Percentiles rank a stretch among this genome's conserved stretches.
Evolutionary conservation across 441 rosid species (phyloP).

Genomic region (Croton laevigatus): DNA sequence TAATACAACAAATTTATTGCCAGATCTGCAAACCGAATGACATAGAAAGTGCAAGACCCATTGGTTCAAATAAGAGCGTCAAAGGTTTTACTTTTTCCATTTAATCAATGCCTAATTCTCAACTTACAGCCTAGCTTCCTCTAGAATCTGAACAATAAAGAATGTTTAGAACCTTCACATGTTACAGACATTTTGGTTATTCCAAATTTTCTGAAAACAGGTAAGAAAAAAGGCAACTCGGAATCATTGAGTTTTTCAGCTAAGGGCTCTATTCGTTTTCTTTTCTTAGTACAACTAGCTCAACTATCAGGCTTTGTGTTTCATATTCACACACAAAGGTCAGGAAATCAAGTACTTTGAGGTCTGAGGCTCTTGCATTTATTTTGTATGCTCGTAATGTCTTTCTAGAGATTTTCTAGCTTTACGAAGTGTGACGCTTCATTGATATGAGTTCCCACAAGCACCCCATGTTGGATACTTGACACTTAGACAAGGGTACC

Average conservation of each 20-base stretch:
- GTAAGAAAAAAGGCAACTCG: neutral
- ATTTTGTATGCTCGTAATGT: neutral
- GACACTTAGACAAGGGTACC: too few species aligned
- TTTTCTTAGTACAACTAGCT: neutral
- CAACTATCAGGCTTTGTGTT: neutral
- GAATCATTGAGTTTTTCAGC: too few species aligned
- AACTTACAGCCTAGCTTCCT: neutral
- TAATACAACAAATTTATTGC: too few species aligned
- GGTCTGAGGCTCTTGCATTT: neutral
- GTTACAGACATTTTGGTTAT: neutral
- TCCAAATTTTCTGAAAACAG: neutral
- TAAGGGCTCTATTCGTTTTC: too few species aligned
- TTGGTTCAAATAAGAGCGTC: neutral
- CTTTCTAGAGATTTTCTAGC: neutral
- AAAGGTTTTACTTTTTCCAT: neutral
- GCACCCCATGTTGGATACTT: too few species aligned
- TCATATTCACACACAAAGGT: neutral
- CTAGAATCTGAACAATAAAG: neutral
- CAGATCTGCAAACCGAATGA: too few species aligned
- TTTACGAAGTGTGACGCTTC: neutral
- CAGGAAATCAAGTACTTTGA: neutral
- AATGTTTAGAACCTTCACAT: neutral
- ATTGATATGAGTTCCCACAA: neutral
- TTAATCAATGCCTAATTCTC: neutral
- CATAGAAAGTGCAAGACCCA: neutral